Base-by-base conservation (phyloP, 2,329 filamentous ascomycete species). In the Aspergillus caelatus region DNA sequence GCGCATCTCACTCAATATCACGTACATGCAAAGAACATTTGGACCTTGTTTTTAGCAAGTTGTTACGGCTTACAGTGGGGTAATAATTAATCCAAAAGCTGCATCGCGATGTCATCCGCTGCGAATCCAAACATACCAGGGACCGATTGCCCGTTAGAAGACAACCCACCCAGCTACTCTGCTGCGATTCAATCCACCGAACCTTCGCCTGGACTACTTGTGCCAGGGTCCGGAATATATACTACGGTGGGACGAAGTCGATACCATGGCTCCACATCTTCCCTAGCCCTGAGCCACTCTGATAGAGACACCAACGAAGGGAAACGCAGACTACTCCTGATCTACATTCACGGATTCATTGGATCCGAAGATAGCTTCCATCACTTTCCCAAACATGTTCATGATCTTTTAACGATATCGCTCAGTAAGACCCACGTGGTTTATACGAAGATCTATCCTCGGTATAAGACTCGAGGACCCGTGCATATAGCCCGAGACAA, bases 271-370 rank as follows among this genome's bases (percentile, higher is more conserved):
- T 59, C 57, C 46, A 59, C 57, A 41, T 16, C 57, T 19, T 59
- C 57, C 2, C 34, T 59, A 23, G 32, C 45, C 16, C 46, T 59
- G 32, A 50, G 36, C 23, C 32, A 43, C 14, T 52, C 57, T 28
- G 4, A n/a, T 3, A 21, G 0, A 21, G 12, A 21, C 10, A 50
- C 16, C 10, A 28, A 14, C 23, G 57, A 59, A 16, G 58, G 52
- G 30, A 72, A 70, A 57, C 80, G 87, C 57, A 85, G 83, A 30
- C 82, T 97, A 28, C 84, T 97, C 1, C 75, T 96, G 26, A 82
- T 97, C 59, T 97, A 93, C 75, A 88, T 97, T 61, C 94, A 97
- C 80, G 93, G 94, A 65, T 97, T 96, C 79, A 90, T 95, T 84
- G 93, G 94, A 58, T 90, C 92, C 64, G 91, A 95, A 76, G 90